Evolutionary conservation across 345 rosid genomes (phyloP).

Genomic region (Heritiera fomes): DNA sequence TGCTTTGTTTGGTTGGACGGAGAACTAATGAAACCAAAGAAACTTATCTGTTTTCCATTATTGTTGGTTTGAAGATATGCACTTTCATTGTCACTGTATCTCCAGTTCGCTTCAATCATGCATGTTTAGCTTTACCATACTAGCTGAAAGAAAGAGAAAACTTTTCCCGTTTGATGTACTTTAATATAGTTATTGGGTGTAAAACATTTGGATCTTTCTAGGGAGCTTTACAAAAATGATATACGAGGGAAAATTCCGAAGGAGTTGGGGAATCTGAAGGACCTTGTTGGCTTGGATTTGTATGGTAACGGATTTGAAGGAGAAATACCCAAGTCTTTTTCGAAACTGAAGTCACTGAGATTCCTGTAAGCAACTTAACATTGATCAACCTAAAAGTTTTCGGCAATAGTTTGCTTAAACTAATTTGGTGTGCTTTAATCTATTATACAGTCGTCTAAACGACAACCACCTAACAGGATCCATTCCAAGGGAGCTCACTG

Average conservation of each 20-base stretch:
- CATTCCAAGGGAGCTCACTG: constrained; percentile 63
- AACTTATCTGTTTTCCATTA: not conserved
- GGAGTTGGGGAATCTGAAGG: constrained; percentile 60
- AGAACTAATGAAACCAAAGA: not conserved
- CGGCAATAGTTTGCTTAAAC: not conserved
- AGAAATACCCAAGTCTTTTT: constrained; percentile 57
- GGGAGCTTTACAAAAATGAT: constrained; percentile 64
- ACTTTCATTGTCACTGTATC: not conserved
- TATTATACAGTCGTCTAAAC: constrained; percentile 53
- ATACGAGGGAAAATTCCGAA: constrained; percentile 53
- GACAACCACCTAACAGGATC: constrained; percentile 64
- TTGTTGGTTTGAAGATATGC: not conserved
- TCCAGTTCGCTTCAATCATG: not conserved
- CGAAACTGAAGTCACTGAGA: constrained; percentile 61
- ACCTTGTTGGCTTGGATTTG: constrained; percentile 64
- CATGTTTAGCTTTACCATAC: not conserved
- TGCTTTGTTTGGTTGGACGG: not conserved
- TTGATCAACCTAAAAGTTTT: not conserved
- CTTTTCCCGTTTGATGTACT: not conserved
- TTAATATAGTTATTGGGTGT: not conserved
- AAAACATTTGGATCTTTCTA: constrained; percentile 29
- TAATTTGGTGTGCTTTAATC: constrained; percentile 22
- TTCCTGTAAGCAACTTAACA: constrained; percentile 54
- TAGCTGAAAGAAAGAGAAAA: too few species aligned
- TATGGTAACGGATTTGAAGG: constrained; percentile 59